Conservation (phyloP, 305 asterid species). For the Caryopteris hybrid region DNA sequence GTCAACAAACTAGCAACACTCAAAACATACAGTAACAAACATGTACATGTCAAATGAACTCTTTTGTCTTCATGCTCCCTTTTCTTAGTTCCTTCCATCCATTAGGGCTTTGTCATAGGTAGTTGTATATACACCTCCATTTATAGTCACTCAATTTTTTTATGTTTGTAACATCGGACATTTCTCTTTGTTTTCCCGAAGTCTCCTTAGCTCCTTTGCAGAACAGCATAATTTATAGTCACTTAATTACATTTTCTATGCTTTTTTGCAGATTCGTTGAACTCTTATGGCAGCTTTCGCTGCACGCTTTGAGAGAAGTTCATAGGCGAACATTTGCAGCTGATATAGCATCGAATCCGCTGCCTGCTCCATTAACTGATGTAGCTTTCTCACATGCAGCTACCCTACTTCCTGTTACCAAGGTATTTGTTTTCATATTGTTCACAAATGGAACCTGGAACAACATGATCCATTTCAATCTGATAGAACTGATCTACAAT, state of each 20-base stretch:
- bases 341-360: constrained; percentile 87
- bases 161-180: no score
- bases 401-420: constrained; percentile 90
- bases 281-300: constrained; percentile 95
- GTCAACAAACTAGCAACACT: no score
- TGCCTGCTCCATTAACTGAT: constrained; percentile 95
- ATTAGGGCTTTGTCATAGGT: no score
- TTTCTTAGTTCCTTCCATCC: no score
- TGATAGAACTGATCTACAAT: constrained; percentile 9
- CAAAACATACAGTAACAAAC: no score
- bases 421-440: constrained; percentile 43
- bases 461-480: constrained; percentile 3
- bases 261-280: constrained; percentile 81
- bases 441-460: background rate
- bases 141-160: no score
- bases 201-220: no score
- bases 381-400: constrained; percentile 99
- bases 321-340: constrained; percentile 88
- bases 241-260: constrained; percentile 9
- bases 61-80: no score
- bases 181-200: no score
- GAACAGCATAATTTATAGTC: no score
- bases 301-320: constrained; percentile 98
- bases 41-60: no score
- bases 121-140: no score